A percentile compares a stretch with the other conserved stretches of the same genome.
These are phyloP conservation scores for Chlorella ohadii DNA, from an alignment of 139 green algal genomes.

Conservation along the genomic window DNA sequence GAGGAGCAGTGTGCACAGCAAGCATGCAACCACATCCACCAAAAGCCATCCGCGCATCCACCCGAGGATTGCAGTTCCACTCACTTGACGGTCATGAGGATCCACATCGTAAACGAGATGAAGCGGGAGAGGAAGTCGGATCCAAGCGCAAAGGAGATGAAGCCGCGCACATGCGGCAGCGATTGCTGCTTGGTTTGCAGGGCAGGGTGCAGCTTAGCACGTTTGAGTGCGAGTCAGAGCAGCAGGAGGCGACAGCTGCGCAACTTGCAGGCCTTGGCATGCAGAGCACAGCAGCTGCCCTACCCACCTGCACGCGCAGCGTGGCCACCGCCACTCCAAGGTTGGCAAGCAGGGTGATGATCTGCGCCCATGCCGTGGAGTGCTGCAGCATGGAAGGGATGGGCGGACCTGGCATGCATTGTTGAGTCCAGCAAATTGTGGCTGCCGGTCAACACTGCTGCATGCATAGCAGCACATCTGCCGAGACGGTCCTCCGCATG, in stretches of 20 bases:
- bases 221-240: too few relatives aligned
- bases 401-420: too few relatives aligned
- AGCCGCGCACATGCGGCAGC: constrained; percentile 19
- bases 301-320: neutral
- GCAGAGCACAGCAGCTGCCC: too few relatives aligned
- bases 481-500: too few relatives aligned
- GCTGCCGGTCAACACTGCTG: too few relatives aligned
- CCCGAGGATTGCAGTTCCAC: neutral
- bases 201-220: neutral
- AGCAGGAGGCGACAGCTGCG: too few relatives aligned
- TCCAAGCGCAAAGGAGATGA: constrained; percentile 23
- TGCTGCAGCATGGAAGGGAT: too few relatives aligned
- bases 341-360: constrained; percentile 23
- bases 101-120: constrained; percentile 8
- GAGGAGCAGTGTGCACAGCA: too few relatives aligned
- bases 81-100: constrained; percentile 14
- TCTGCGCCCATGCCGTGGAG: neutral
- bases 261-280: neutral
- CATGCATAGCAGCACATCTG: too few relatives aligned
- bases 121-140: constrained; percentile 11
- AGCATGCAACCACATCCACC: too few relatives aligned
- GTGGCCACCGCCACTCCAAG: constrained; percentile 17
- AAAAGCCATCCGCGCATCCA: too few relatives aligned
- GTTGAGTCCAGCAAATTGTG: too few relatives aligned
- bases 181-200: neutral